Evolutionary conservation across 768 basidiomycete species (phyloP), one percentile per base, ranked within the genome.

Genomic region (Lentinula raphanica): DNA sequence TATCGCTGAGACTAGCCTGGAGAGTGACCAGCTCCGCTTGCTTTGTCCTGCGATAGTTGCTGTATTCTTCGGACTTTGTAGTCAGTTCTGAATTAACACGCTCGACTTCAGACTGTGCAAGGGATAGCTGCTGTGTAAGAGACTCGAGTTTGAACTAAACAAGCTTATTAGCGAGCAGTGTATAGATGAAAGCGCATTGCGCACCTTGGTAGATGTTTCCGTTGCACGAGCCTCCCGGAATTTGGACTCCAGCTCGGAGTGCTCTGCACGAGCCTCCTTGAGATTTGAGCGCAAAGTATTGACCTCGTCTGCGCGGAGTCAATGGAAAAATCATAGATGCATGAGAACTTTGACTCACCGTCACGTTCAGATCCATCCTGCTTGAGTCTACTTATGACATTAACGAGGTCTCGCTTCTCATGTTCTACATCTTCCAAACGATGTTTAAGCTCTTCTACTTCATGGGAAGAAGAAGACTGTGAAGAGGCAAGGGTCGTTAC

Each of bases 351-450:
- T 12, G 5, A 65, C 79, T 56, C 56, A 93, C 94, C 90, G 60
- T 94, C 89, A 54, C 88, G 83, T 66, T 88, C 83, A 7, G 79
- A 66, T 40, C 79, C 76, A 60, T 94, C 90, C 64, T 90, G 84
- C 68, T 92, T 90, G 61, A 94, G 72, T 54, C 90, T 81, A 68
- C 89, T 93, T 4, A 94, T 83, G 44, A 94, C 88, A 28, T 82
- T 84, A 42, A 95, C 77, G 48, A 97, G 80, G 61, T 95, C 92
- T 32, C 93, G 84, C 72, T 97, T 97, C 76, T 97, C 95, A 55
- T 90, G 80, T 62, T 97, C 92, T 1, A 81, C 80, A 60, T 92
- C 89, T 21, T 92, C 85, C 3, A 88, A 72, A 38, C 83, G 82
- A 56, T 72, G 79, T 62, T 79, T 84, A 36, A 91, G 67, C 5